Conservation (phyloP, 1,139 yeast species). For the Insectozyma bohioensis region DNA sequence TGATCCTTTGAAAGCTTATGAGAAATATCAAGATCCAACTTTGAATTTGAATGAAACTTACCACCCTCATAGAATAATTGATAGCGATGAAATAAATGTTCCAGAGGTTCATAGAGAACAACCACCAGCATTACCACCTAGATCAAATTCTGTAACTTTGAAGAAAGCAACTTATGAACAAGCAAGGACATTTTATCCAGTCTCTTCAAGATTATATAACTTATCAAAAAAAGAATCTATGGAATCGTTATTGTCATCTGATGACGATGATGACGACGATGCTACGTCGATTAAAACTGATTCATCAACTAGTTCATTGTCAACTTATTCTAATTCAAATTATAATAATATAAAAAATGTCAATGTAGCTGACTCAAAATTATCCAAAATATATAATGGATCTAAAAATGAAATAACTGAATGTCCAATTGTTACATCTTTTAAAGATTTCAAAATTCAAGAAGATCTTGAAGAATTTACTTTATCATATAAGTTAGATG, state of each 20-base stretch:
- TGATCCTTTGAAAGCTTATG: conserved; percentile 36
- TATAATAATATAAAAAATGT: conserved; percentile 18
- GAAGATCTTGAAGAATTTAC: conserved; percentile 13
- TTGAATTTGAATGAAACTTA: conserved; percentile 30
- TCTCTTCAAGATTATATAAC: conserved; percentile 1
- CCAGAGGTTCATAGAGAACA: conserved; percentile 10
- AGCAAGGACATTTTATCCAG: too few species aligned
- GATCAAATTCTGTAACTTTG: conserved; percentile 22
- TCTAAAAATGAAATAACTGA: conserved; percentile 34
- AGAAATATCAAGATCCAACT: conserved; percentile 29
- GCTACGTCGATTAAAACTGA: conserved; percentile 17
- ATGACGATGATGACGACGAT: conserved; percentile 19
- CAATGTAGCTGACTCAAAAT: conserved; percentile 18
- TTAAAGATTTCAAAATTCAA: conserved; percentile 11
- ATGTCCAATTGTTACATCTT: conserved; percentile 26
- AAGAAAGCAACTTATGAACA: conserved; percentile 4
- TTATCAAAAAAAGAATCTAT: conserved; percentile 14
- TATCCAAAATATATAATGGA: conserved; percentile 34
- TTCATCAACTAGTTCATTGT: conserved; percentile 20
- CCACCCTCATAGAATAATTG: conserved; percentile 26
- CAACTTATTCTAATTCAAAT: conserved; percentile 22
- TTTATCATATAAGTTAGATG: conserved; percentile 27
- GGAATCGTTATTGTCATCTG: conserved; percentile 19
- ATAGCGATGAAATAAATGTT: conserved; percentile 20
- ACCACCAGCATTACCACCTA: conserved; percentile 19